Conservation (phyloP, 2,329 filamentous ascomycete species). For the Ceratocystis lukuohia region DNA sequence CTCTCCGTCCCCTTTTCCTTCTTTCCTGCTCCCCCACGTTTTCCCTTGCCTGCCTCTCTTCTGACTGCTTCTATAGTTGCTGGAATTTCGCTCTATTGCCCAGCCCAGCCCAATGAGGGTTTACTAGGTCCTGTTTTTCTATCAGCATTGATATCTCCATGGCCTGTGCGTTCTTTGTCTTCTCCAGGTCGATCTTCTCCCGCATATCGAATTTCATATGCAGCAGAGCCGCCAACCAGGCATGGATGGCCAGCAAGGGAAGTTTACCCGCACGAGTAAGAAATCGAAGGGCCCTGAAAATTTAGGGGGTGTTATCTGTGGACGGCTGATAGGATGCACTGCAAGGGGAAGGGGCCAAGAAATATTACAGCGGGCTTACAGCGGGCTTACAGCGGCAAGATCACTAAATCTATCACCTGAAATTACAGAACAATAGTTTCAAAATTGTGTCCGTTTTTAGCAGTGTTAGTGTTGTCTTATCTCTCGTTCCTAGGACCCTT, state of each 20-base stretch:
- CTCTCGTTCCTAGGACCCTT: not conserved
- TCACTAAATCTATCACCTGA: not conserved
- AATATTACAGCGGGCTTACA: not conserved
- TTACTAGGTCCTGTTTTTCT: not conserved
- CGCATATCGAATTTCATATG: not conserved
- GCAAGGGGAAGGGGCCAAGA: not conserved
- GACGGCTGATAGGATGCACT: not conserved
- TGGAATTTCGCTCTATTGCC: not conserved
- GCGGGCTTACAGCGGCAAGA: not conserved
- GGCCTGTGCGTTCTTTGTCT: not conserved
- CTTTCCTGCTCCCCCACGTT: not conserved
- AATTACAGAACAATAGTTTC: not conserved
- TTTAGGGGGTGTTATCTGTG: not conserved
- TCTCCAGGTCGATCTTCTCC: not conserved
- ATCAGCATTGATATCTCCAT: not conserved
- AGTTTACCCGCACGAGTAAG: conserved; percentile 6
- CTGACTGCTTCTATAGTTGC: not conserved
- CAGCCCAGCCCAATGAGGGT: not conserved
- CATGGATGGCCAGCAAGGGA: not conserved
- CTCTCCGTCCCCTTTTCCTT: not conserved
- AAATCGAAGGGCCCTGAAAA: not conserved
- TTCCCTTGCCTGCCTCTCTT: not conserved
- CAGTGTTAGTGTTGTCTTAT: not conserved
- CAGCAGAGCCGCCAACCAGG: not conserved
- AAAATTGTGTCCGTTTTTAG: not conserved